Conservation (phyloP, 2,329 filamentous ascomycete genomes). For the Exophiala mesophila region DNA sequence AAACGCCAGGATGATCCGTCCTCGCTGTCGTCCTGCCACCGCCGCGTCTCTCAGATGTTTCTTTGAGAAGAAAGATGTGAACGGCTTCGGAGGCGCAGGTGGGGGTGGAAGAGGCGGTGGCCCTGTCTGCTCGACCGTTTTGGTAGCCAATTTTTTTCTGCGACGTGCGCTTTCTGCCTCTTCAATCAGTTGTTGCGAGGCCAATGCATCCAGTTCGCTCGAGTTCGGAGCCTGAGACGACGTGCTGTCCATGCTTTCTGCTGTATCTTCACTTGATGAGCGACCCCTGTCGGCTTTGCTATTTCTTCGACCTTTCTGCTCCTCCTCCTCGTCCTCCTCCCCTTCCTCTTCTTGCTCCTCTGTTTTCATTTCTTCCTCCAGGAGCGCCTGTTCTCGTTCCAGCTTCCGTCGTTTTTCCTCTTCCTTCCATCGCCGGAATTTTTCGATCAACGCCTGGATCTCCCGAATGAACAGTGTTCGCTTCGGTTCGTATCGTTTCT, state of each 20-base stretch:
- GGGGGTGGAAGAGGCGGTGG: constrained; percentile 26
- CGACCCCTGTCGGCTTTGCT: neutral
- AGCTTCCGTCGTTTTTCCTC: constrained; percentile 80
- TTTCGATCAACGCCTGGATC: constrained; percentile 74
- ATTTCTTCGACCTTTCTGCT: constrained; percentile 16
- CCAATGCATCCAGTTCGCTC: constrained; percentile 65
- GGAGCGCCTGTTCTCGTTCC: constrained; percentile 63
- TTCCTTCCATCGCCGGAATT: constrained; percentile 81
- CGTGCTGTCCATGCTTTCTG: constrained; percentile 13
- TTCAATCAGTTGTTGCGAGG: constrained; percentile 69
- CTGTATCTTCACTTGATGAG: constrained; percentile 10
- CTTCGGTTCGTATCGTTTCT: constrained; percentile 80
- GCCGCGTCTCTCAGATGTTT: constrained; percentile 74
- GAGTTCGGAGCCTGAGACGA: constrained; percentile 56
- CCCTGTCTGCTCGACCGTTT: constrained; percentile 15
- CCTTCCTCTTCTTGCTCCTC: constrained; percentile 38
- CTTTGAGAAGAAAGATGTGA: constrained; percentile 83
- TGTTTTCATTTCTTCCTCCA: constrained; percentile 38
- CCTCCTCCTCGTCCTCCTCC: constrained; percentile 24
- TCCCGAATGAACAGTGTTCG: constrained; percentile 79
- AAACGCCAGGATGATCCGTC: constrained; percentile 71
- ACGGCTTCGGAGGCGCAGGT: constrained; percentile 51
- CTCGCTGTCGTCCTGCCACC: constrained; percentile 65
- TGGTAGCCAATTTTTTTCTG: constrained; percentile 14
- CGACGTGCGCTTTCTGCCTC: constrained; percentile 56